Evolutionary conservation across 2,329 filamentous ascomycete species (phyloP).

Genomic region (Fusarium cicatricum): DNA sequence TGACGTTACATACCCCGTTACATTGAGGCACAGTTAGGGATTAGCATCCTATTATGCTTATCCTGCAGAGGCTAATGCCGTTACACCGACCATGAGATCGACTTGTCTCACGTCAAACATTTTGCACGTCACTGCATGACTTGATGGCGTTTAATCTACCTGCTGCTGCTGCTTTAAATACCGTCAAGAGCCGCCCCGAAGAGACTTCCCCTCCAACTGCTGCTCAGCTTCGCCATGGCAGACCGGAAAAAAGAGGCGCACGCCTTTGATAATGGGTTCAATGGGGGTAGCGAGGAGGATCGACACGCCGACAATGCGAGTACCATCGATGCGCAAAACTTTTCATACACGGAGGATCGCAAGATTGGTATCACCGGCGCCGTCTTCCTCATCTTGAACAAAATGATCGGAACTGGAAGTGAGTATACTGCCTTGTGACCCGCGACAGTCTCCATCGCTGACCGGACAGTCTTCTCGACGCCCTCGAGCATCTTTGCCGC

Average conservation of each 20-base stretch:
- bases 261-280: background rate
- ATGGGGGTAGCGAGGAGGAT: constrained; percentile 31
- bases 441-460: background rate
- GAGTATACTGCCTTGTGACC: constrained; percentile 29
- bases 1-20: constrained; percentile 5
- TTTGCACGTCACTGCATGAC: constrained; percentile 2
- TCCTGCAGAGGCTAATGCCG: background rate
- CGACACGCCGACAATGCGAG: constrained; percentile 29
- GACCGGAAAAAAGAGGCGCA: constrained; percentile 14
- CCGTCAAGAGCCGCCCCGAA: background rate
- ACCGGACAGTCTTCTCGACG: constrained; percentile 59
- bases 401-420: constrained; percentile 68
- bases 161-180: background rate
- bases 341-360: constrained; percentile 50
- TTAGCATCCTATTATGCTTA: background rate
- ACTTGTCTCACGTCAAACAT: background rate
- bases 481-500: constrained; percentile 61
- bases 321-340: constrained; percentile 52
- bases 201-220: background rate
- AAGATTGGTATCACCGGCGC: constrained; percentile 63
- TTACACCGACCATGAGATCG: background rate
- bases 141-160: constrained; percentile 3
- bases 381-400: constrained; percentile 64
- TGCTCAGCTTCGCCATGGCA: constrained; percentile 19
- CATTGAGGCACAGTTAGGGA: background rate